Conservation (phyloP, 805 yeast genomes). For the Teunomyces funiuensis region DNA sequence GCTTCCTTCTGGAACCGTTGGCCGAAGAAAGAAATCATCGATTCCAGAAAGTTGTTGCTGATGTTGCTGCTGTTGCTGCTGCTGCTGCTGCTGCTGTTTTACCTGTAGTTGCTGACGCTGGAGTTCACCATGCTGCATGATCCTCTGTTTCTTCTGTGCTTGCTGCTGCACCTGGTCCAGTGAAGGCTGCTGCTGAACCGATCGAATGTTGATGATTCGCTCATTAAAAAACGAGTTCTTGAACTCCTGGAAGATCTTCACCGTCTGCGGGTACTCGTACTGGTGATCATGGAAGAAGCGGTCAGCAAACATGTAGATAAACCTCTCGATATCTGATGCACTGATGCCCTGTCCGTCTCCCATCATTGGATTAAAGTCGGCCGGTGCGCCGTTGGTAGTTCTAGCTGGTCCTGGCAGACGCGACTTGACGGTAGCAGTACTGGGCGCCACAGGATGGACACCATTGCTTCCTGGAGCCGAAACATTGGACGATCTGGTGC, state of each 20-base stretch:
- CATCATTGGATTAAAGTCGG: slow-evolving; percentile 8
- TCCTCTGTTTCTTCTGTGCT: not conserved
- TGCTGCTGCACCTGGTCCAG: slow-evolving; percentile 5
- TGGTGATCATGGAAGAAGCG: slow-evolving; percentile 40
- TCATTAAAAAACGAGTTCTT: slow-evolving; percentile 42
- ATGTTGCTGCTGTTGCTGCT: slow-evolving; percentile 6
- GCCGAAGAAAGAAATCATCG: slow-evolving; percentile 14
- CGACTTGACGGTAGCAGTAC: not conserved
- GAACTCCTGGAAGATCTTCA: slow-evolving; percentile 44
- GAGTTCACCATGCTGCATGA: not conserved
- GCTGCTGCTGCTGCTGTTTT: slow-evolving; percentile 9
- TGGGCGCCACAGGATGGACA: not conserved
- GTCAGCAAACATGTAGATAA: slow-evolving; percentile 42
- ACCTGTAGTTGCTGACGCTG: slow-evolving; percentile 6
- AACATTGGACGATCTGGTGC: slow-evolving; percentile 2
- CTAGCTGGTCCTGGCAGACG: not conserved
- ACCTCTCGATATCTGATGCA: slow-evolving; percentile 36
- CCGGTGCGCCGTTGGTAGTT: slow-evolving; percentile 1
- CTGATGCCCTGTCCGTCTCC: slow-evolving; percentile 4
- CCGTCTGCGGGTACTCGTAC: slow-evolving; percentile 44
- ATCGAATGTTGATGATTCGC: slow-evolving; percentile 31
- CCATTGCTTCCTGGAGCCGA: not conserved
- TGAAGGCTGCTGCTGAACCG: slow-evolving; percentile 9
- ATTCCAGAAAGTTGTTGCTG: slow-evolving; percentile 9
- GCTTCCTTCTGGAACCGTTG: slow-evolving; percentile 2